phyloP scores from a whole-genome alignment of 768 basidiomycete genomes.

The Paxillus ammoniavirescens region DNA sequence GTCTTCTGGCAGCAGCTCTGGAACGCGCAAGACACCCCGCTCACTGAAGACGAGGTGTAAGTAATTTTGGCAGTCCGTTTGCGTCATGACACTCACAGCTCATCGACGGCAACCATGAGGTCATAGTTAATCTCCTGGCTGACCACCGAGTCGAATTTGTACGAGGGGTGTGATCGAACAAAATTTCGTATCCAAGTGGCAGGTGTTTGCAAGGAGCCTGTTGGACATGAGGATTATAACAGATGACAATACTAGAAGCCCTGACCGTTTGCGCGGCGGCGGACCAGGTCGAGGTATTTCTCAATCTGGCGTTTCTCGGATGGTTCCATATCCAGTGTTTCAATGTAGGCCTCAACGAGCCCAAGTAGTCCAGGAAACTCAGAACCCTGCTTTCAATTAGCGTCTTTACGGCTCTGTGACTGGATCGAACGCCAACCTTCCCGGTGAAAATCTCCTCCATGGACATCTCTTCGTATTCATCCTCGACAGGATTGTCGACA shows the following conservation, averaged over 20 bases:
- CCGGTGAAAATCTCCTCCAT: constrained; percentile 93
- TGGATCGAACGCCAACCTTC: constrained; percentile 49
- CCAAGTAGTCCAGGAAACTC: constrained; percentile 79
- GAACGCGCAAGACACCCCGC: constrained; percentile 59
- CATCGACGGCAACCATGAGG: constrained; percentile 83
- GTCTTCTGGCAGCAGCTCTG: constrained; percentile 61
- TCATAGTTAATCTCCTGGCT: constrained; percentile 93
- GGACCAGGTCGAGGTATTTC: constrained; percentile 78
- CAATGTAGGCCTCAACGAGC: constrained; percentile 80
- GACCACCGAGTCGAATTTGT: constrained; percentile 91
- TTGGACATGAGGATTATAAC: constrained; percentile 2
- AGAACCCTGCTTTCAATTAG: constrained; percentile 43
- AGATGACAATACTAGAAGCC: constrained; percentile 4
- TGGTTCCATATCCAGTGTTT: constrained; percentile 75
- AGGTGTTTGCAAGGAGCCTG: constrained; percentile 79
- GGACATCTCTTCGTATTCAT: constrained; percentile 92
- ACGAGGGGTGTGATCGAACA: constrained; percentile 86
- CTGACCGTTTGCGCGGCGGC: constrained; percentile 76
- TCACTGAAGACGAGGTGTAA: constrained; percentile 45
- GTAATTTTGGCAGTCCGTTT: background rate
- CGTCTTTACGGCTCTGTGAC: background rate
- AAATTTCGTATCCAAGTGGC: constrained; percentile 95
- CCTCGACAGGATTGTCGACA: constrained; percentile 56
- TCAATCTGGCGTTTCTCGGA: constrained; percentile 60
- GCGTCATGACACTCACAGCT: constrained; percentile 63